These are phyloP conservation scores for Floccularia luteovirens DNA, from an alignment of 768 basidiomycete genomes.

Conservation along the genomic window DNA sequence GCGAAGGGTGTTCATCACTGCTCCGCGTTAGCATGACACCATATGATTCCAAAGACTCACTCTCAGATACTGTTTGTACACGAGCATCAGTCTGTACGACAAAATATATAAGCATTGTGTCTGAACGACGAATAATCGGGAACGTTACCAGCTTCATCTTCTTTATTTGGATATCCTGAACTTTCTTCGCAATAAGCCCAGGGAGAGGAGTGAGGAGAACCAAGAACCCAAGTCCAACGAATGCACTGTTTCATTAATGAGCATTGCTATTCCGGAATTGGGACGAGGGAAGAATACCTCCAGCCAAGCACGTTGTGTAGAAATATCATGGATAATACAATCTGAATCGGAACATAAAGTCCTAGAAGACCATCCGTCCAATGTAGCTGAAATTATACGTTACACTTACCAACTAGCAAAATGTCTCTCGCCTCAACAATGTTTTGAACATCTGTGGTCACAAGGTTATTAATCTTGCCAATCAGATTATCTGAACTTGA, in stretches of 20 bases:
- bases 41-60: constrained; percentile 15
- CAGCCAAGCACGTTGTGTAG: constrained; percentile 1
- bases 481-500: constrained; percentile 39
- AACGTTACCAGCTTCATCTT: constrained; percentile 34
- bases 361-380: constrained; percentile 1
- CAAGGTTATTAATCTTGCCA: constrained; percentile 73
- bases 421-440: constrained; percentile 19
- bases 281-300: constrained; percentile 5
- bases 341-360: not conserved
- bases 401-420: not conserved
- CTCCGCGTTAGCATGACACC: constrained; percentile 4
- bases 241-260: constrained; percentile 26
- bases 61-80: constrained; percentile 55
- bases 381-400: not conserved
- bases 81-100: constrained; percentile 37
- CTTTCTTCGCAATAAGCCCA: constrained; percentile 41
- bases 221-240: constrained; percentile 50
- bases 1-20: constrained; percentile 45
- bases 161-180: constrained; percentile 41
- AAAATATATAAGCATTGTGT: not conserved
- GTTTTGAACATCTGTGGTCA: constrained; percentile 51
- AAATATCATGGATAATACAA: constrained; percentile 1
- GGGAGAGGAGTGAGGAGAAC: constrained; percentile 51
- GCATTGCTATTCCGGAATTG: constrained; percentile 1
- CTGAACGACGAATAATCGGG: not conserved